Percentiles rank a stretch among this genome's conserved stretches.
These are phyloP conservation scores for Saturnispora gosingensis DNA, from an alignment of 805 yeast species.

Conservation along the genomic window DNA sequence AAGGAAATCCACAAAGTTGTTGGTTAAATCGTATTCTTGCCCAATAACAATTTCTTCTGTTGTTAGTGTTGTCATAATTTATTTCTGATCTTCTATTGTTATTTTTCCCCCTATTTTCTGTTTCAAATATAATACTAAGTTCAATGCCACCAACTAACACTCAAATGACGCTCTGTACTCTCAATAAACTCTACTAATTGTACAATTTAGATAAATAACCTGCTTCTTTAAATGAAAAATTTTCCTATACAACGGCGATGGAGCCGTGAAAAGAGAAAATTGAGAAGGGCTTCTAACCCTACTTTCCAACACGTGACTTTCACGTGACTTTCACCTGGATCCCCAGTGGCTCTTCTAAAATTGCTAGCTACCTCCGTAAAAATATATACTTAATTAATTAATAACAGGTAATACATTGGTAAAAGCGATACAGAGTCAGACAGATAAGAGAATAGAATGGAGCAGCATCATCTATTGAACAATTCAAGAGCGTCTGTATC, in stretches of 20 bases:
- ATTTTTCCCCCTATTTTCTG: background rate
- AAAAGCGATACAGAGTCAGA: background rate
- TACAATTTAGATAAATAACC: background rate
- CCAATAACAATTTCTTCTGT: constrained; percentile 30
- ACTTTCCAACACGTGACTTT: background rate
- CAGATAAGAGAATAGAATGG: background rate
- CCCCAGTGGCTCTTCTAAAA: too few species aligned
- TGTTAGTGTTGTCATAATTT: constrained; percentile 2
- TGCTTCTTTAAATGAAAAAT: background rate
- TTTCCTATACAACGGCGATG: background rate
- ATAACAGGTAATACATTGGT: background rate
- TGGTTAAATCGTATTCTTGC: constrained; percentile 44
- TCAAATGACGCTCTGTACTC: background rate
- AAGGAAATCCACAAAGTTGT: constrained; percentile 45
- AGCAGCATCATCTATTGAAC: constrained; percentile 11
- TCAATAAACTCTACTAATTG: background rate
- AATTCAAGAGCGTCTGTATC: constrained; percentile 10
- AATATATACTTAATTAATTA: background rate
- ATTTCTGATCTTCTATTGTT: background rate
- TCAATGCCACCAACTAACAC: background rate
- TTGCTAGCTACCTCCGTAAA: background rate
- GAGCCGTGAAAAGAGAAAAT: background rate
- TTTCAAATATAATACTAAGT: too few species aligned
- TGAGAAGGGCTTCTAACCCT: constrained; percentile 4
- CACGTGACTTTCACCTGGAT: background rate